phyloP scores from a whole-genome alignment of 73 alveolate species.

The Paramecium octaurelia region DNA sequence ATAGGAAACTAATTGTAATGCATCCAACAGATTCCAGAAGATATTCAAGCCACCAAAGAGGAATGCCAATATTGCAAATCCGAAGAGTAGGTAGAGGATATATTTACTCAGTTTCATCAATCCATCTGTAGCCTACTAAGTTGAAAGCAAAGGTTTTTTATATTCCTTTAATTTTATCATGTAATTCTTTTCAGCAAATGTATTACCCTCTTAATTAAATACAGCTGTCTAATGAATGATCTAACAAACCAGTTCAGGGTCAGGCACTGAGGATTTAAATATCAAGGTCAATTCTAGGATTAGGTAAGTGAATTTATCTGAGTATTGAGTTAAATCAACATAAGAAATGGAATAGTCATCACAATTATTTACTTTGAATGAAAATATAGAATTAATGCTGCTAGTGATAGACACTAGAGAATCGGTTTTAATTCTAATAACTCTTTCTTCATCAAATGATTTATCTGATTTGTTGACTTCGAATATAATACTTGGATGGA shows the following conservation, averaged over 20 bases:
- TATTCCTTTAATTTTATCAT: background rate
- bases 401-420: background rate
- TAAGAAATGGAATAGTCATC: background rate
- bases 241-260: background rate
- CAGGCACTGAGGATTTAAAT: background rate
- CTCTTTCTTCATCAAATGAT: background rate
- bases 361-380: background rate
- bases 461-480: background rate
- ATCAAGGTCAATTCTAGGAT: background rate
- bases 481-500: background rate
- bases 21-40: slow-evolving; percentile 30
- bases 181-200: background rate
- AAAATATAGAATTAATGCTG: background rate
- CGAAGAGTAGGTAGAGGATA: background rate
- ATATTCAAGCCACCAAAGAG: slow-evolving; percentile 35
- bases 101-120: background rate
- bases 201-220: background rate
- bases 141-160: background rate
- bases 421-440: background rate
- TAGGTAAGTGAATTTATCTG: background rate
- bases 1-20: background rate
- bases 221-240: background rate
- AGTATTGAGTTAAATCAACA: background rate
- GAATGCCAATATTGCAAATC: slow-evolving; percentile 27
- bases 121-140: background rate